Conservation (phyloP, 495 filamentous ascomycete species). For the Podospora pseudoanserina region DNA sequence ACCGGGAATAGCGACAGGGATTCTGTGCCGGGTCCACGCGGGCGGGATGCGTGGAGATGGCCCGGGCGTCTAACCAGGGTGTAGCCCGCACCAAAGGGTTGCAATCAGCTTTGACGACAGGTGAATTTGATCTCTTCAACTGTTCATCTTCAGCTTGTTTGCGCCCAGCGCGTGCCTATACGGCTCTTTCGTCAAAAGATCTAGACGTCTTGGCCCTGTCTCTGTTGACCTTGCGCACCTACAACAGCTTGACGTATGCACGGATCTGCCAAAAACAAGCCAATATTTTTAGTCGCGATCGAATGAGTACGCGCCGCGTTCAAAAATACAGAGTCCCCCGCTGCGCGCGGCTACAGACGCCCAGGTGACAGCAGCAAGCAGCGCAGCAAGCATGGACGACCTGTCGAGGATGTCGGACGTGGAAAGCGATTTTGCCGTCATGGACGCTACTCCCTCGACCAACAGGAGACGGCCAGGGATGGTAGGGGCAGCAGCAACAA, state of each 20-base stretch:
- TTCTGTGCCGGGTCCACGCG: conserved; percentile 5
- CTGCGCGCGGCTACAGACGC: neutral
- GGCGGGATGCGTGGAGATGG: conserved; percentile 5
- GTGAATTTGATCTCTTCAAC: neutral
- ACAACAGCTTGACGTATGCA: neutral
- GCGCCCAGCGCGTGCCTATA: neutral
- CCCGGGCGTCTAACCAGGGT: neutral
- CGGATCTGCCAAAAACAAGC: neutral
- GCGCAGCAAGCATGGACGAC: conserved; percentile 12
- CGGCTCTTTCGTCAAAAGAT: too few species aligned
- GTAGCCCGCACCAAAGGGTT: neutral
- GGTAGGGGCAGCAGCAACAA: conserved; percentile 3
- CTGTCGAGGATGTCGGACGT: conserved; percentile 29
- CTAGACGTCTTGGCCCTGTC: neutral
- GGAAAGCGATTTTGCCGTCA: conserved; percentile 21
- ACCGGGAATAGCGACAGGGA: conserved; percentile 1
- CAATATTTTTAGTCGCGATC: neutral
- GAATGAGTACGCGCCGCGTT: conserved; percentile 3
- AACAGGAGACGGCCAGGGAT: neutral
- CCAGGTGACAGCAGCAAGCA: neutral
- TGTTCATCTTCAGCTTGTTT: neutral
- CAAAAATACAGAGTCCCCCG: neutral
- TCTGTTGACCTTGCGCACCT: neutral
- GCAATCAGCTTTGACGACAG: neutral
- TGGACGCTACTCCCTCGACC: conserved; percentile 11